phyloP scores from a whole-genome alignment of 2,329 filamentous ascomycete species.

The Penicillium sp. region DNA sequence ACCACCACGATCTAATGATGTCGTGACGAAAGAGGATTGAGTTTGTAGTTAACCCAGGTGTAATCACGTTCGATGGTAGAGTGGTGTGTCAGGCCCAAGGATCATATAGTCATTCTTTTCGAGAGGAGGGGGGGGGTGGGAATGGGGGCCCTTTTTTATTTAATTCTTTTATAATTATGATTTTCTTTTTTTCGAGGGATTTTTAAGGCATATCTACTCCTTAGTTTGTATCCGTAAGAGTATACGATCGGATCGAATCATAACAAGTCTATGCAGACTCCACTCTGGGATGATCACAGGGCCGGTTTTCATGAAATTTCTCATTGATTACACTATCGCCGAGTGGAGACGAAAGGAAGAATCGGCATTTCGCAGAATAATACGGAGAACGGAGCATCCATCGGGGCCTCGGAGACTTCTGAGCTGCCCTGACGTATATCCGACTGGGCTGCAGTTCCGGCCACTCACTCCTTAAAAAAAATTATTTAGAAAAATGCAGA shows the following conservation, averaged over 20 bases:
- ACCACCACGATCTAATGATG: conserved; percentile 28
- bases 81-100: conserved; percentile 1
- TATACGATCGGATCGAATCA: conserved; percentile 18
- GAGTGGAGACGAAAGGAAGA: conserved; percentile 6
- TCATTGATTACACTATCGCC: conserved; percentile 9
- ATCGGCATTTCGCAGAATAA: conserved; percentile 15
- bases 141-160: conserved; percentile 11
- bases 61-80: conserved; percentile 1
- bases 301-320: conserved; percentile 3
- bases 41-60: conserved; percentile 2
- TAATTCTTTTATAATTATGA: not conserved
- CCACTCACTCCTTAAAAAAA: not conserved
- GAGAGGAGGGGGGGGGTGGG: conserved; percentile 6
- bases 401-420: conserved; percentile 16
- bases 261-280: conserved; percentile 4
- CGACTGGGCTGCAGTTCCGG: conserved; percentile 17
- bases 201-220: conserved; percentile 2
- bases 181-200: conserved; percentile 6
- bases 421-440: conserved; percentile 18
- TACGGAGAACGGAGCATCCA: conserved; percentile 18
- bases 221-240: not conserved
- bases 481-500: not conserved
- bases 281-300: conserved; percentile 18
- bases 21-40: conserved; percentile 12
- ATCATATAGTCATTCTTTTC: conserved; percentile 13